A percentile compares a stretch with the other conserved stretches of the same genome.
Conservation (phyloP, 1,284 basidiomycete species). For the Coniferiporia weirii region DNA sequence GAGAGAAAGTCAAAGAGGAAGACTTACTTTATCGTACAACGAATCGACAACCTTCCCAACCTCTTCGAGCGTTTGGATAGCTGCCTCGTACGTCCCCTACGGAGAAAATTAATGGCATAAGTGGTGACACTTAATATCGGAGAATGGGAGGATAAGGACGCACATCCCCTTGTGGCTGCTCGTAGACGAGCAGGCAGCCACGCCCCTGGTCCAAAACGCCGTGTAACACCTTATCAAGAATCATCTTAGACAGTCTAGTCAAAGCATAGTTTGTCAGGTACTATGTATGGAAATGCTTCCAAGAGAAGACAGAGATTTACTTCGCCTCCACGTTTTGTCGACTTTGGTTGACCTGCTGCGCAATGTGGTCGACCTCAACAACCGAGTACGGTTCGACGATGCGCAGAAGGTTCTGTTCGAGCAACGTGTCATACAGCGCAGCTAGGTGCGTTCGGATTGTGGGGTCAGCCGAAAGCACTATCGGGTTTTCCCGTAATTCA, state of each 20-base stretch:
- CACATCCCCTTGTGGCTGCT: slow-evolving; percentile 80
- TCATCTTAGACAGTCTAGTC: slow-evolving; percentile 90
- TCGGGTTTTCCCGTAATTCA: neutral
- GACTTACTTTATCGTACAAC: slow-evolving; percentile 77
- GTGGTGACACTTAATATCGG: neutral
- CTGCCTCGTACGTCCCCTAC: slow-evolving; percentile 66
- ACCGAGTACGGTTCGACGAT: slow-evolving; percentile 95
- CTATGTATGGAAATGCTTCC: neutral
- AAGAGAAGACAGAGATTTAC: slow-evolving; percentile 40
- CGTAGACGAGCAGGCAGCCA: slow-evolving; percentile 88
- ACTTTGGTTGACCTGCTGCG: slow-evolving; percentile 85
- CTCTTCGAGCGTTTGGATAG: slow-evolving; percentile 85
- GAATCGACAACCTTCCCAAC: slow-evolving; percentile 90
- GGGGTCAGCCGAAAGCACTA: slow-evolving; percentile 89
- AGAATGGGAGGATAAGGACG: slow-evolving; percentile 27
- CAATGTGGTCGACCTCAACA: slow-evolving; percentile 88
- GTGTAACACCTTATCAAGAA: slow-evolving; percentile 90
- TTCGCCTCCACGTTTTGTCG: slow-evolving; percentile 92
- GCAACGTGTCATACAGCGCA: slow-evolving; percentile 88
- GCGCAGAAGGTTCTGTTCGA: slow-evolving; percentile 91
- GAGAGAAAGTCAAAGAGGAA: slow-evolving; percentile 16
- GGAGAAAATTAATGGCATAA: neutral
- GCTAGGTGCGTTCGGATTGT: slow-evolving; percentile 93
- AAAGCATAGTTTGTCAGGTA: slow-evolving; percentile 8
- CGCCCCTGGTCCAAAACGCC: slow-evolving; percentile 95